phyloP scores from a whole-genome alignment of 225 moss, liverwort and hornwort genomes.

The Thuidium tamariscinum region DNA sequence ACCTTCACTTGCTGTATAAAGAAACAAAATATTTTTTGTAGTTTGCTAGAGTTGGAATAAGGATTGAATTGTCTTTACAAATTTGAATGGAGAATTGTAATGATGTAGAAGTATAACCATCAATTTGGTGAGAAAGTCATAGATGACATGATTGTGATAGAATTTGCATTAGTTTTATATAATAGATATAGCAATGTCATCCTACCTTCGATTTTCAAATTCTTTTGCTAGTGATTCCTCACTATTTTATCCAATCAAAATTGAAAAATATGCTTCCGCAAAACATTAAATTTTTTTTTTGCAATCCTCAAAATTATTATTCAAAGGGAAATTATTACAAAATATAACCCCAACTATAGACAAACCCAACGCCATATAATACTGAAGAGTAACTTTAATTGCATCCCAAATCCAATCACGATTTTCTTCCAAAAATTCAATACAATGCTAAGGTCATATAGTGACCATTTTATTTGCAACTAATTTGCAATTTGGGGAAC shows the following conservation, averaged over 20 bases:
- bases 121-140: neutral
- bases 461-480: neutral
- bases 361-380: too few relatives aligned
- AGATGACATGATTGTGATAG: neutral
- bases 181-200: neutral
- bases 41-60: neutral
- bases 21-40: too few relatives aligned
- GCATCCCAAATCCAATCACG: rapidly evolving
- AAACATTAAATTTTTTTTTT: neutral
- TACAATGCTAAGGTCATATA: neutral
- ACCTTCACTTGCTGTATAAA: neutral
- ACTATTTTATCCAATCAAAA: neutral
- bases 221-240: too few relatives aligned
- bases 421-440: neutral
- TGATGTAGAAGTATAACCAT: rapidly evolving
- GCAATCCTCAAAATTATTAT: neutral
- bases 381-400: too few relatives aligned
- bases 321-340: neutral
- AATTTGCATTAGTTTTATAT: neutral
- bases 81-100: too few relatives aligned
- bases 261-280: rapidly evolving
- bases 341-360: rapidly evolving
- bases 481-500: rapidly evolving
- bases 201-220: neutral
- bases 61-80: too few relatives aligned